These are phyloP conservation scores for Linum tenue DNA, from an alignment of 345 rosid genomes.

Conservation along the genomic window DNA sequence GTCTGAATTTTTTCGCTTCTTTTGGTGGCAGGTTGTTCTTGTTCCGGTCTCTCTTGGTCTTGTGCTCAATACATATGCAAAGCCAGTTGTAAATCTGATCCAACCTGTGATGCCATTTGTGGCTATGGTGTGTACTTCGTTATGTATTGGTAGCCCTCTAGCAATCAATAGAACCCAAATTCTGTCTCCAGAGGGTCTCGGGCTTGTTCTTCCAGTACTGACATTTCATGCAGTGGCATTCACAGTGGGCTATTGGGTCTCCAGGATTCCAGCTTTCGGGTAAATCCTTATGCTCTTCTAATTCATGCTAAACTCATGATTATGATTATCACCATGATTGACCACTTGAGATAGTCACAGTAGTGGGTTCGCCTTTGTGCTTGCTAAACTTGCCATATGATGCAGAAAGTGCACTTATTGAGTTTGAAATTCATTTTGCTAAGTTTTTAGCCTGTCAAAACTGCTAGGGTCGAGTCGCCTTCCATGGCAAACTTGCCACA, in stretches of 20 bases:
- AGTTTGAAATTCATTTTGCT: no score
- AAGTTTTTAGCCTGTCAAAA: no score
- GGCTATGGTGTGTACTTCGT: constrained; percentile 83
- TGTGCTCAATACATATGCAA: constrained; percentile 72
- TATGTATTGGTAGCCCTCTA: constrained; percentile 94
- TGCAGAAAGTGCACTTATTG: no score
- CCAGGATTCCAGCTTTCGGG: constrained; percentile 69
- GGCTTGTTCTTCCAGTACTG: constrained; percentile 63
- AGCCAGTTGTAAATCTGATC: constrained; percentile 57
- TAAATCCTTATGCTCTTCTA: constrained; percentile 17
- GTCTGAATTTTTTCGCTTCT: constrained; percentile 2
- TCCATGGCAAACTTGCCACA: no score
- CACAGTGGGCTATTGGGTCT: constrained; percentile 74
- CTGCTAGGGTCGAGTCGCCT: no score
- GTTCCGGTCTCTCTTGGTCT: constrained; percentile 80
- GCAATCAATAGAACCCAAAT: constrained; percentile 74
- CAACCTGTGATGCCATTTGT: constrained; percentile 84
- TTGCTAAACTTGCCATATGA: no score
- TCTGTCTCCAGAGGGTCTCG: constrained; percentile 58
- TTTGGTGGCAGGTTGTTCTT: constrained; percentile 64
- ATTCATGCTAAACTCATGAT: neutral
- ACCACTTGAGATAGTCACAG: neutral
- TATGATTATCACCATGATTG: no score
- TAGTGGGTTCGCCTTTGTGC: no score
- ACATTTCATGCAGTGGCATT: constrained; percentile 75